Percentiles rank a stretch among this genome's conserved stretches.
phyloP scores from a whole-genome alignment of 805 yeast species.

The Debaryomyces castellii region DNA sequence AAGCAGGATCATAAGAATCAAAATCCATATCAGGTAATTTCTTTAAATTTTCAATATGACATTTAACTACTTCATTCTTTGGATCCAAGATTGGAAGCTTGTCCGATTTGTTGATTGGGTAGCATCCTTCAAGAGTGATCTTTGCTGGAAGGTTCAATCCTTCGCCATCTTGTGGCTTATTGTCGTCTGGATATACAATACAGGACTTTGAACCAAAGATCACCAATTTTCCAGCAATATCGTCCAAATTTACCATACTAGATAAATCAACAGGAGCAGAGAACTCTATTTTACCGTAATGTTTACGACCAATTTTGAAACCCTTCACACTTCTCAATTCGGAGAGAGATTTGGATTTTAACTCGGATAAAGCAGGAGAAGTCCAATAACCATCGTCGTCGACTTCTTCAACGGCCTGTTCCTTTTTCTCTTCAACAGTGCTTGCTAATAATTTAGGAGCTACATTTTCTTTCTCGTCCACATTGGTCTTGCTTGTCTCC shows the following conservation, averaged over 20 bases:
- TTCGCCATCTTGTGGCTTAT: slow-evolving; percentile 66
- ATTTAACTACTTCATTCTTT: slow-evolving; percentile 65
- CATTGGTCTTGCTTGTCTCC: slow-evolving; percentile 1
- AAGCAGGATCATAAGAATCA: slow-evolving; percentile 70
- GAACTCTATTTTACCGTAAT: slow-evolving; percentile 77
- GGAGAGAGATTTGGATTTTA: slow-evolving; percentile 57
- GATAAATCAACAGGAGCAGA: slow-evolving; percentile 82
- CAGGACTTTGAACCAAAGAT: slow-evolving; percentile 60
- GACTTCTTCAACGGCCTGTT: slow-evolving; percentile 28
- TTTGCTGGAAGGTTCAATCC: slow-evolving; percentile 79
- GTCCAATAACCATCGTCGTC: slow-evolving; percentile 85
- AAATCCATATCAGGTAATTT: slow-evolving; percentile 59
- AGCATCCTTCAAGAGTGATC: slow-evolving; percentile 76
- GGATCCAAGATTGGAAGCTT: slow-evolving; percentile 75
- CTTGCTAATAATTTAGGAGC: slow-evolving; percentile 10
- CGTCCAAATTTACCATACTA: slow-evolving; percentile 55
- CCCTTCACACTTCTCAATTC: slow-evolving; percentile 63
- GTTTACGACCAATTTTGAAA: slow-evolving; percentile 76
- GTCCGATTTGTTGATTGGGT: slow-evolving; percentile 72
- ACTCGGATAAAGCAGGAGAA: slow-evolving; percentile 68
- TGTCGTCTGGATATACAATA: slow-evolving; percentile 68
- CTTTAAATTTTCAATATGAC: slow-evolving; percentile 69
- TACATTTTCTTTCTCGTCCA: slow-evolving; percentile 6
- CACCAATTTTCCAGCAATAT: slow-evolving; percentile 66
- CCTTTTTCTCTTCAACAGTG: neutral